Percentiles rank a stretch among this genome's conserved stretches.
These are phyloP conservation scores for Babesia microti DNA, from an alignment of 169 alveolate species.

Conservation along the genomic window DNA sequence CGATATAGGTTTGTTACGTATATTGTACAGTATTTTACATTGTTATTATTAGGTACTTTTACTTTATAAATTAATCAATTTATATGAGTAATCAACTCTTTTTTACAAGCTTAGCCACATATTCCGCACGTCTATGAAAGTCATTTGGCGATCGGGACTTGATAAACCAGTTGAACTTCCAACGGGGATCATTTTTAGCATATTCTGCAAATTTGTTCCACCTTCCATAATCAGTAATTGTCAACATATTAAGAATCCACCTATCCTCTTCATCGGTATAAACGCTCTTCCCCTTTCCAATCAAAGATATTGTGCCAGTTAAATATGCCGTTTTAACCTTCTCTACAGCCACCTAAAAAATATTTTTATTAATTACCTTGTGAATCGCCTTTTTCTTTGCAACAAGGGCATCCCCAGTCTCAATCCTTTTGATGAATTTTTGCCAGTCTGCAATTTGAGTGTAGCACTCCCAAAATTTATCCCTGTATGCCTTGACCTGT, in stretches of 20 bases:
- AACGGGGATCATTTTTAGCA: slow-evolving; percentile 49
- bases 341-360: neutral
- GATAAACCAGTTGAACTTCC: slow-evolving; percentile 55
- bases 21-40: no score
- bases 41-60: no score
- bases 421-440: slow-evolving; percentile 47
- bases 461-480: slow-evolving; percentile 50
- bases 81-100: no score
- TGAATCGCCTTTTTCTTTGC: slow-evolving; percentile 43
- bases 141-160: slow-evolving; percentile 55
- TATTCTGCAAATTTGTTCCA: slow-evolving; percentile 58
- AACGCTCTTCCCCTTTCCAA: slow-evolving; percentile 50
- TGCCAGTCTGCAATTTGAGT: slow-evolving; percentile 45
- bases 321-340: neutral
- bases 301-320: slow-evolving; percentile 35
- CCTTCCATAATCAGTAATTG: slow-evolving; percentile 59
- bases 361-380: slow-evolving; percentile 23
- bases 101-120: no score
- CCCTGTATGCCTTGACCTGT: slow-evolving; percentile 38
- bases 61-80: no score
- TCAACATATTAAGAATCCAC: slow-evolving; percentile 51
- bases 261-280: slow-evolving; percentile 66
- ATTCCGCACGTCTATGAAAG: slow-evolving; percentile 60
- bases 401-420: slow-evolving; percentile 55
- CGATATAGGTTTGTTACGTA: no score